Percentiles rank a stretch among this genome's conserved stretches.
Conservation (phyloP, 116 monocot species). For the Phalaenopsis hybrid region DNA sequence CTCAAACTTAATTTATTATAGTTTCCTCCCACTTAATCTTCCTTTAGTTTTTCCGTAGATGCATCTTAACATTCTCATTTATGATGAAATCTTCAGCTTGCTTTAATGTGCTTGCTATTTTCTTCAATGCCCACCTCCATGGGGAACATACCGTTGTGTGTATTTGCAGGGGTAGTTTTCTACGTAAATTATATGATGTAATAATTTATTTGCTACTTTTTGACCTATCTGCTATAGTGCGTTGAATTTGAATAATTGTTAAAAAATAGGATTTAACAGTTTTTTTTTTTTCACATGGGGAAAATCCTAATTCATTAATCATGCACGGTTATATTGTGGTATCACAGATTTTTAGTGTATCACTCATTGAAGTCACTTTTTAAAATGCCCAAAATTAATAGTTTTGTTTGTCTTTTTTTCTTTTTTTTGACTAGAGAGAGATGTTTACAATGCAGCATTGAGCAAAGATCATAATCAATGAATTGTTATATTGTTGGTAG, state of each 20-base stretch:
- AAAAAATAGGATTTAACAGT: not conserved
- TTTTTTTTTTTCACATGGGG: not conserved
- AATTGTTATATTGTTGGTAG: slow-evolving; percentile 27
- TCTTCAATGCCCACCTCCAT: too few relatives aligned
- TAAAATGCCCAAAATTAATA: not conserved
- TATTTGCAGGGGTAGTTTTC: too few relatives aligned
- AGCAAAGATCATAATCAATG: not conserved
- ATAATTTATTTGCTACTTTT: not conserved
- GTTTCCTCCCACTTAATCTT: not conserved
- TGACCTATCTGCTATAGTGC: not conserved
- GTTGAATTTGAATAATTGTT: slow-evolving; percentile 2
- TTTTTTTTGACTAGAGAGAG: not conserved
- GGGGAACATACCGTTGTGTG: too few relatives aligned
- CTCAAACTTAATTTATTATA: not conserved
- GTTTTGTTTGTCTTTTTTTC: not conserved
- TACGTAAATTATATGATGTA: too few relatives aligned
- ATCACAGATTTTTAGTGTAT: not conserved
- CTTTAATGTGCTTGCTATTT: too few relatives aligned
- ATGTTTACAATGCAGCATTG: not conserved
- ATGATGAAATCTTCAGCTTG: not conserved
- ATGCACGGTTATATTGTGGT: not conserved
- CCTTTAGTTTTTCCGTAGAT: not conserved
- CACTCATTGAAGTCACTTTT: not conserved
- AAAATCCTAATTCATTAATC: not conserved
- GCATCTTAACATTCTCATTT: not conserved